Conservation (phyloP, 2,329 filamentous ascomycete species). For the Fusarium chuoi region DNA sequence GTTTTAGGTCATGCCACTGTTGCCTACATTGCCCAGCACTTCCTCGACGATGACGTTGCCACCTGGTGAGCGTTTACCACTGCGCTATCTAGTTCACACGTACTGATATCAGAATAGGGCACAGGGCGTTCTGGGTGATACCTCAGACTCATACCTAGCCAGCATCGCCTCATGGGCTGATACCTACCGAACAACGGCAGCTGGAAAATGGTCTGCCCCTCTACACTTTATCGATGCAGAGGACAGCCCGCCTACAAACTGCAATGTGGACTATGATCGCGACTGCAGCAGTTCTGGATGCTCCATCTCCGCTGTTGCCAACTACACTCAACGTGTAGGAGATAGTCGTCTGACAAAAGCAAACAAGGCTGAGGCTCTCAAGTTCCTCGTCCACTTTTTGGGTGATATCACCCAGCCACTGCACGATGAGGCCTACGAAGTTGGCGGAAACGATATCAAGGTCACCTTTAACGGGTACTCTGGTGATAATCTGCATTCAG, state of each 20-base stretch:
- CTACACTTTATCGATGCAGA: conserved; percentile 5
- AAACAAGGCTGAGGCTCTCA: conserved; percentile 3
- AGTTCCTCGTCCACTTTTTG: conserved; percentile 1
- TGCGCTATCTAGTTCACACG: rapidly evolving
- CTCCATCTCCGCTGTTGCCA: conserved; percentile 6
- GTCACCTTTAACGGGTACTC: neutral
- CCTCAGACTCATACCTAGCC: conserved; percentile 7
- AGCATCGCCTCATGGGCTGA: conserved; percentile 7
- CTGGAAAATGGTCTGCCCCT: conserved; percentile 4
- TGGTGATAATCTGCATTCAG: neutral
- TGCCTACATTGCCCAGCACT: conserved; percentile 5
- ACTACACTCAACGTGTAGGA: conserved; percentile 1
- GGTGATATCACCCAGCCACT: neutral
- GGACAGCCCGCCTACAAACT: conserved; percentile 2
- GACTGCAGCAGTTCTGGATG: conserved; percentile 2
- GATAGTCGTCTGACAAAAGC: neutral
- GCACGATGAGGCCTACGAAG: neutral
- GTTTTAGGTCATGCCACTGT: conserved; percentile 1
- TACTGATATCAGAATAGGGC: neutral
- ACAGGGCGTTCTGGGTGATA: neutral
- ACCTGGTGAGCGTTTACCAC: neutral
- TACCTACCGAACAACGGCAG: neutral
- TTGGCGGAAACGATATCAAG: conserved; percentile 2
- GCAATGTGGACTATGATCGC: conserved; percentile 7
- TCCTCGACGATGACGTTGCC: neutral